These are phyloP conservation scores for Mycotypha africana DNA, from an alignment of 371 early-diverging fungal species.

Conservation along the genomic window DNA sequence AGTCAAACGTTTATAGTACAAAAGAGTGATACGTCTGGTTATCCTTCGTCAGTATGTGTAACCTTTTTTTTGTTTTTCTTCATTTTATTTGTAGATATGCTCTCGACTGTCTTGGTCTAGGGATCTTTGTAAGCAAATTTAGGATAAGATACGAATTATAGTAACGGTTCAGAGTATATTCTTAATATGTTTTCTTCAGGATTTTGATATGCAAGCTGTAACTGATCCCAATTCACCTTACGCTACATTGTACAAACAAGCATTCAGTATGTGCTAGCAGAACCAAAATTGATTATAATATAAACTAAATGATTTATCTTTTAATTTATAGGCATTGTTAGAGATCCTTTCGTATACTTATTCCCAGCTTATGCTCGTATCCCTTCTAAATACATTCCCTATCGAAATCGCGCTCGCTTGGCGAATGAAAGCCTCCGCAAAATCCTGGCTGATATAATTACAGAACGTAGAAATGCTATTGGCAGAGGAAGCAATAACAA, in stretches of 20 bases:
- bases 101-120: constrained; percentile 9
- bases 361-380: constrained; percentile 21
- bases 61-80: no score
- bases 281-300: neutral
- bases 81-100: constrained; percentile 8
- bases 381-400: constrained; percentile 18
- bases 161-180: no score
- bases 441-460: constrained; percentile 12
- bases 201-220: constrained; percentile 8
- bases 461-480: constrained; percentile 8
- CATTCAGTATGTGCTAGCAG: constrained; percentile 11
- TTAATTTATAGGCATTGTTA: constrained; percentile 7
- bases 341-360: constrained; percentile 15
- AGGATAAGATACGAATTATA: no score
- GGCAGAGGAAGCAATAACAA: neutral
- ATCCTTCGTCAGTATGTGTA: no score
- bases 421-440: constrained; percentile 10
- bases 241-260: constrained; percentile 18
- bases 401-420: constrained; percentile 13
- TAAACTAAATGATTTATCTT: no score
- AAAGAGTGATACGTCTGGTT: no score
- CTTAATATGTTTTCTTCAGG: no score
- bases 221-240: constrained; percentile 4
- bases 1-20: neutral
- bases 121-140: constrained; percentile 7